Evolutionary conservation across 768 basidiomycete species (phyloP).

Genomic region (Antrodiella citrinella): DNA sequence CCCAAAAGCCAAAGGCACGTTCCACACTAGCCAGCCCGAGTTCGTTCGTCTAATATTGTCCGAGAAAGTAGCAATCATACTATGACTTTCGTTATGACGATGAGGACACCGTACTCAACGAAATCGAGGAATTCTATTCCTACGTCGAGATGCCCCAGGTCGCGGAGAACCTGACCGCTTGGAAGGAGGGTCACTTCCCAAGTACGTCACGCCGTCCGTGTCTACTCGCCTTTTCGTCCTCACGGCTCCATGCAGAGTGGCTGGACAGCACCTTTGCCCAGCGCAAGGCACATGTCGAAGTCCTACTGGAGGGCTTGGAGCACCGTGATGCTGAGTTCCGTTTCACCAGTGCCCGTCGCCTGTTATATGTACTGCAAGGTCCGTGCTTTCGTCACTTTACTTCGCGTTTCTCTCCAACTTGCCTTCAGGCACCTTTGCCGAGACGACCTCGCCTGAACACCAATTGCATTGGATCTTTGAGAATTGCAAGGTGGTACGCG

Average conservation of each 20-base stretch:
- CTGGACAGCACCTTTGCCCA: conserved; percentile 52
- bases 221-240: background rate
- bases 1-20: conserved; percentile 66
- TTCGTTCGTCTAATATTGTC: conserved; percentile 15
- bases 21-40: conserved; percentile 5
- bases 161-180: conserved; percentile 78
- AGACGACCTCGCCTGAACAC: conserved; percentile 86
- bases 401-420: conserved; percentile 4
- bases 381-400: conserved; percentile 8
- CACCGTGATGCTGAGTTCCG: conserved; percentile 79
- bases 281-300: conserved; percentile 67
- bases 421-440: conserved; percentile 73
- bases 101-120: conserved; percentile 91
- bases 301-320: conserved; percentile 81
- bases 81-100: conserved; percentile 95
- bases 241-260: conserved; percentile 54
- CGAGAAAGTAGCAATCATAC: conserved; percentile 57
- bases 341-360: conserved; percentile 76
- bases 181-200: conserved; percentile 68
- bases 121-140: conserved; percentile 96
- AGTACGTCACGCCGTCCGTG: conserved; percentile 41
- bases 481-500: conserved; percentile 81
- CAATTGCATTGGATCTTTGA: conserved; percentile 95
- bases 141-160: conserved; percentile 94
- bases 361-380: conserved; percentile 95